phyloP scores from a whole-genome alignment of 2,329 filamentous ascomycete species.

The Arachnomyces sp. region DNA sequence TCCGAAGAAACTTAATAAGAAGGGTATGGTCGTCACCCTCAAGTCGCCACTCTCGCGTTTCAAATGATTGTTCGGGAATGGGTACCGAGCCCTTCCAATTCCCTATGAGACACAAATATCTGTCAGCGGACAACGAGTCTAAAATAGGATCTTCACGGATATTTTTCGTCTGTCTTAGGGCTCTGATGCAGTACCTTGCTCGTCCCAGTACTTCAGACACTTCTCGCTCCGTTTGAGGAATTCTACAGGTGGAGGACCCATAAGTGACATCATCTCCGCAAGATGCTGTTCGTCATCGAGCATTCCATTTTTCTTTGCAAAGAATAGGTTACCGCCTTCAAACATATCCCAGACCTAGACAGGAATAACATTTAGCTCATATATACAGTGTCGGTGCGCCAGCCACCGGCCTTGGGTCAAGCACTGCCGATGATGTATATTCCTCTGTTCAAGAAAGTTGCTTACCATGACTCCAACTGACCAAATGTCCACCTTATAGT shows the following conservation, averaged over 20 bases:
- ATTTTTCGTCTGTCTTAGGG: too few species aligned
- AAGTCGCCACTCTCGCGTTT: slow-evolving; percentile 18
- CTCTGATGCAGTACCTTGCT: slow-evolving; percentile 5
- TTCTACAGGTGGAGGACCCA: slow-evolving; percentile 10
- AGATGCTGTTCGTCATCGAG: slow-evolving; percentile 12
- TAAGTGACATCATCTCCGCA: slow-evolving; percentile 13
- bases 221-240: slow-evolving; percentile 9
- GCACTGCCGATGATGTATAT: too few species aligned
- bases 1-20: slow-evolving; percentile 24
- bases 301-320: slow-evolving; percentile 9
- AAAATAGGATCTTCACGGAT: too few species aligned
- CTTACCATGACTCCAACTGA: slow-evolving; percentile 39
- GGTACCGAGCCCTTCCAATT: slow-evolving; percentile 17
- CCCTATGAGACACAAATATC: slow-evolving; percentile 12
- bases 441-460: neutral
- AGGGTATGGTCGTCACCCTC: slow-evolving; percentile 18
- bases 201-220: slow-evolving; percentile 12
- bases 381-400: too few species aligned
- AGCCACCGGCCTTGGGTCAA: too few species aligned
- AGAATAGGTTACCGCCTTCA: slow-evolving; percentile 11
- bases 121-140: too few species aligned
- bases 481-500: slow-evolving; percentile 42
- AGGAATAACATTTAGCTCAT: neutral
- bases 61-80: slow-evolving; percentile 20
- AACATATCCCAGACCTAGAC: slow-evolving; percentile 13